Conservation (phyloP, 192 early-diverging fungal species). For the Coemansia sp. region DNA sequence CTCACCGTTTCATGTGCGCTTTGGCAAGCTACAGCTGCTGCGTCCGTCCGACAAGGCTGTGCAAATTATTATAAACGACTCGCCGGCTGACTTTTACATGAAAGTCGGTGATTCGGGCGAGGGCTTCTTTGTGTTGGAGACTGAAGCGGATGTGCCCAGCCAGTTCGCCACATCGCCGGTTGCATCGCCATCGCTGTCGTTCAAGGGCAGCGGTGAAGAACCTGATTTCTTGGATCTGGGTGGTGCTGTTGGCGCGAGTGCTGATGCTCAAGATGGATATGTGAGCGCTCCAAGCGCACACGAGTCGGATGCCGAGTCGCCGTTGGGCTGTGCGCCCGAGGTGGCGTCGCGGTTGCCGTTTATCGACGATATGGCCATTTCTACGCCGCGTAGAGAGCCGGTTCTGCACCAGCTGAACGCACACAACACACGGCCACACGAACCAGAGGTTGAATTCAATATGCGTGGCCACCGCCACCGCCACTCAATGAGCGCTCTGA, state of each 20-base stretch:
- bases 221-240: constrained; percentile 52
- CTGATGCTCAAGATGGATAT: constrained; percentile 55
- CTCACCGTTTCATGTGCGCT: constrained; percentile 98
- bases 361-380: constrained; percentile 34
- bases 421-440: neutral
- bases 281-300: constrained; percentile 69
- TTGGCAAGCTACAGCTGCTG: constrained; percentile 92
- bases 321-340: neutral
- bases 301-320: constrained; percentile 44
- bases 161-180: constrained; percentile 95
- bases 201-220: constrained; percentile 17
- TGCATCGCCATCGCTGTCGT: constrained; percentile 57
- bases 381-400: constrained; percentile 12
- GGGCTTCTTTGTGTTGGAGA: constrained; percentile 96
- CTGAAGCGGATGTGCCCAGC: constrained; percentile 83
- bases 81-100: constrained; percentile 79
- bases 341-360: constrained; percentile 9
- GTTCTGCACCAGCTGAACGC: constrained; percentile 20
- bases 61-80: constrained; percentile 82
- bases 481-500: constrained; percentile 28
- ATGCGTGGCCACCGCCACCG: neutral
- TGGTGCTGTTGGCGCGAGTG: constrained; percentile 17
- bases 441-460: neutral
- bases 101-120: constrained; percentile 97
- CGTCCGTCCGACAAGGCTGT: constrained; percentile 91